Evolutionary conservation across 2,329 filamentous ascomycete genomes (phyloP).

Genomic region (Ophioceras dolichostomum): DNA sequence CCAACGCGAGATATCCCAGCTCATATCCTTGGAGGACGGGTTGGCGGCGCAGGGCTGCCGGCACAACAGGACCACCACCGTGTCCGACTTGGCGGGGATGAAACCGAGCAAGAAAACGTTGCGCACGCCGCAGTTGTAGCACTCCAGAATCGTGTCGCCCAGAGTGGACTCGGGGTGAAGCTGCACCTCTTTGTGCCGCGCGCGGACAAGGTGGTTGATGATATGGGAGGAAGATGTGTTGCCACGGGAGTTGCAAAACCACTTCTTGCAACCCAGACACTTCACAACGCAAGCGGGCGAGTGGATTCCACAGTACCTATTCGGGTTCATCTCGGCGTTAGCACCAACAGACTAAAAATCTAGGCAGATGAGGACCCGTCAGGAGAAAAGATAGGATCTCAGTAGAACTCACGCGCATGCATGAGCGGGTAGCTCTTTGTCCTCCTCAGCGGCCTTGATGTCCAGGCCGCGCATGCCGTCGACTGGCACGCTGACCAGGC

Average conservation of each 20-base stretch:
- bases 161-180: slow-evolving; percentile 87
- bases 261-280: slow-evolving; percentile 90
- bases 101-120: slow-evolving; percentile 97
- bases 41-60: slow-evolving; percentile 92
- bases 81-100: slow-evolving; percentile 96
- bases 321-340: too few species aligned
- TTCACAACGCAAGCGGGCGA: slow-evolving; percentile 92
- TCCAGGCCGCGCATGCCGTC: slow-evolving; percentile 59
- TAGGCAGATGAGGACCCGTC: too few species aligned
- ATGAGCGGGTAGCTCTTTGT: slow-evolving; percentile 84
- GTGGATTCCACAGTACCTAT: slow-evolving; percentile 91
- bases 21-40: slow-evolving; percentile 97
- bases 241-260: slow-evolving; percentile 96
- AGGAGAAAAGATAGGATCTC: too few species aligned
- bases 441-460: slow-evolving; percentile 54
- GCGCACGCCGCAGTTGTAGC: slow-evolving; percentile 99
- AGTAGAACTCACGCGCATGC: slow-evolving; percentile 86
- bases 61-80: slow-evolving; percentile 91
- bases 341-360: too few species aligned
- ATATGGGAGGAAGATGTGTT: slow-evolving; percentile 97
- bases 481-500: slow-evolving; percentile 66
- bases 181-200: slow-evolving; percentile 96
- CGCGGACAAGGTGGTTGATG: slow-evolving; percentile 93
- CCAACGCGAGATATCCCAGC: slow-evolving; percentile 97
- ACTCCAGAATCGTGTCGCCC: slow-evolving; percentile 92